Percentiles rank a stretch among this genome's conserved stretches.
phyloP scores from a whole-genome alignment of 306 rosid genomes.

The Trifolium subterraneum region DNA sequence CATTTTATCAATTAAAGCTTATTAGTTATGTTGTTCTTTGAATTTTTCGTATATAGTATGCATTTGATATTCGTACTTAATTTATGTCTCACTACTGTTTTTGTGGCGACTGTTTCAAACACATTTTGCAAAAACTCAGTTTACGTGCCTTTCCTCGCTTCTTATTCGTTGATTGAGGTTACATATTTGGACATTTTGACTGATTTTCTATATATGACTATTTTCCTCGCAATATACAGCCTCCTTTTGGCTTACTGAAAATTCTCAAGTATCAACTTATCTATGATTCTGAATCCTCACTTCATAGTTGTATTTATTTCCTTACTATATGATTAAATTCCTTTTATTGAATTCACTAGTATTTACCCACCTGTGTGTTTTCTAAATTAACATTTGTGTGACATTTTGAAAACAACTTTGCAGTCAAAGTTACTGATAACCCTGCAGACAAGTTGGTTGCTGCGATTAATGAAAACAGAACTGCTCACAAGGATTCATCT shows the following conservation, averaged over 20 bases:
- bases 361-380: constrained; percentile 3
- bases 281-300: constrained; percentile 20
- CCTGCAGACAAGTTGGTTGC: constrained; percentile 65
- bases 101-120: not conserved
- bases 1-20: constrained; percentile 22
- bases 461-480: constrained; percentile 52
- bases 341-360: not conserved
- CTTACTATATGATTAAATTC: not conserved
- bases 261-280: constrained; percentile 18
- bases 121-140: not conserved
- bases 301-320: not conserved
- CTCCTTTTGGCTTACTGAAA: constrained; percentile 20
- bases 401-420: constrained; percentile 36
- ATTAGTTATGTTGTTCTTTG: constrained; percentile 23
- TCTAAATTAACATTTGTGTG: constrained; percentile 23
- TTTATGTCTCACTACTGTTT: not conserved
- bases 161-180: constrained; percentile 23
- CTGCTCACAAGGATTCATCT: constrained; percentile 50
- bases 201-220: not conserved
- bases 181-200: constrained; percentile 25
- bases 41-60: not conserved
- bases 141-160: not conserved
- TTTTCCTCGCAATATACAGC: constrained; percentile 19
- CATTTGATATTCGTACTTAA: constrained; percentile 6
- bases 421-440: constrained; percentile 52